phyloP scores from a whole-genome alignment of 345 rosid species.

The Turnera subulata region DNA sequence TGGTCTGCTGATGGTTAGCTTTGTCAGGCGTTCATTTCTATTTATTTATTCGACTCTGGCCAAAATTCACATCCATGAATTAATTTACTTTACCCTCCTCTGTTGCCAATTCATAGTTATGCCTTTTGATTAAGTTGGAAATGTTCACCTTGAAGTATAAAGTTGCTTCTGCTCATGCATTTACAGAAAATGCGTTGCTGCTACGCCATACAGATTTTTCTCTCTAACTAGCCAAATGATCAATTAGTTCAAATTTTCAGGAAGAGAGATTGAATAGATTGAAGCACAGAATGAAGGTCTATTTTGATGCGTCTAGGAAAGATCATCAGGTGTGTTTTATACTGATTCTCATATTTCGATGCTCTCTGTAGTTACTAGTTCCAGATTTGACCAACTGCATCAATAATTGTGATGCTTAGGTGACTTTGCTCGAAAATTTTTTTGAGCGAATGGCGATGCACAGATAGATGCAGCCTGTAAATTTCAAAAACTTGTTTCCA shows the following conservation, averaged over 20 bases:
- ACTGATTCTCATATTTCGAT: neutral
- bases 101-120: neutral
- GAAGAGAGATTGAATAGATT: slow-evolving; percentile 72
- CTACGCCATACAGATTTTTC: neutral
- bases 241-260: slow-evolving; percentile 29
- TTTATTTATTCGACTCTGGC: neutral
- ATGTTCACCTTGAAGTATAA: neutral
- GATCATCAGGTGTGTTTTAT: slow-evolving; percentile 72
- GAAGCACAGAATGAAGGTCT: slow-evolving; percentile 66
- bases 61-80: neutral
- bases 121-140: neutral
- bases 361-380: neutral
- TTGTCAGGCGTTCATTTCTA: too few species aligned
- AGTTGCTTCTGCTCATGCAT: neutral
- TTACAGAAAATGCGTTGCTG: neutral
- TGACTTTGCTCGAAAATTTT: too few species aligned
- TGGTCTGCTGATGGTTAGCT: too few species aligned
- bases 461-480: too few species aligned
- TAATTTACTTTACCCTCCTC: neutral
- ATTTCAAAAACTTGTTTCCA: too few species aligned
- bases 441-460: too few species aligned
- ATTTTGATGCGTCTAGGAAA: slow-evolving; percentile 61
- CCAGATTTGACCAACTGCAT: neutral
- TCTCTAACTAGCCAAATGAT: neutral
- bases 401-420: too few species aligned